phyloP scores from a whole-genome alignment of 2,329 filamentous ascomycete species.

The Hymenoscyphus occultus region DNA sequence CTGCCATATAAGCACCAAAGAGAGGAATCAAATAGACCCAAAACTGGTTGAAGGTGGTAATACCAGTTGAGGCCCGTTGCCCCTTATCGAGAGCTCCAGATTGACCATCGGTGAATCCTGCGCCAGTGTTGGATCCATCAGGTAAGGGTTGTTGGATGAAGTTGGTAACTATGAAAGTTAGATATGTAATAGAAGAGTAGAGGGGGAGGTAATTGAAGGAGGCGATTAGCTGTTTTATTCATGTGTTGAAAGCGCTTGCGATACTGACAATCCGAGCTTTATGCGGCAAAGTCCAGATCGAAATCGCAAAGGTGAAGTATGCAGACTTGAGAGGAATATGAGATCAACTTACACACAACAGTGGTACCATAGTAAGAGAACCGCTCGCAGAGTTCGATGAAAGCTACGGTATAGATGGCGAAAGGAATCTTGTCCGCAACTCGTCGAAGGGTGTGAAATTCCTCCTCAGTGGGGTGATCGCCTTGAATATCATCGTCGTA shows the following conservation, averaged over 20 bases:
- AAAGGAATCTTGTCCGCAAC: conserved; percentile 30
- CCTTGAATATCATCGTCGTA: conserved; percentile 17
- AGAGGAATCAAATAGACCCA: conserved; percentile 51
- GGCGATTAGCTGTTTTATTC: too few relatives aligned
- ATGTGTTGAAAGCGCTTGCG: not conserved
- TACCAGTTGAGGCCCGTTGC: conserved; percentile 47
- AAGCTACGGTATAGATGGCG: conserved; percentile 49
- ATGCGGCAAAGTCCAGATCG: not conserved
- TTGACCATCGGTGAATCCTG: conserved; percentile 37
- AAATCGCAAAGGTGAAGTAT: not conserved
- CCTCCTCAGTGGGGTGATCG: conserved; percentile 29
- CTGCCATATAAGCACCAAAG: conserved; percentile 55
- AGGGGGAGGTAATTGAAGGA: not conserved
- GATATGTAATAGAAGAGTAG: not conserved
- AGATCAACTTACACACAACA: conserved; percentile 51
- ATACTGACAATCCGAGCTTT: not conserved
- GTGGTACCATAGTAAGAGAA: conserved; percentile 63
- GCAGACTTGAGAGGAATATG: not conserved
- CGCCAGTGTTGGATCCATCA: conserved; percentile 42
- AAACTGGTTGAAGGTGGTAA: conserved; percentile 49
- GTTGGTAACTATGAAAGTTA: conserved; percentile 43
- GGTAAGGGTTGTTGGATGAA: conserved; percentile 52
- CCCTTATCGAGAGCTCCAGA: conserved; percentile 46
- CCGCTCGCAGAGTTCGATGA: conserved; percentile 62
- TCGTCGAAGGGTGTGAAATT: conserved; percentile 28